These are phyloP conservation scores for Exophiala sp. DNA, from an alignment of 2,329 filamentous ascomycete species.

Conservation along the genomic window DNA sequence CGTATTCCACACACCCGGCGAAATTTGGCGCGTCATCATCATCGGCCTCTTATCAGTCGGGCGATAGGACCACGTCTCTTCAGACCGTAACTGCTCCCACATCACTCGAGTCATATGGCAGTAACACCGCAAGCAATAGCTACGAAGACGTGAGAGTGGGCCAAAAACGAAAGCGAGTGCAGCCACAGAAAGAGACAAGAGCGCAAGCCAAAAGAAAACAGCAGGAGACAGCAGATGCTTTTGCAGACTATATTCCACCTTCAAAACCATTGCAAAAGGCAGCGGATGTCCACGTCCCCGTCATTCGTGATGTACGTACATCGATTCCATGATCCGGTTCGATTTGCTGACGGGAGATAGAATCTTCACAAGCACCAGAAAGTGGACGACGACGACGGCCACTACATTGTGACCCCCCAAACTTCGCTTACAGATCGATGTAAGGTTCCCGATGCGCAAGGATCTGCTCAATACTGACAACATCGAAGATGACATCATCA, in stretches of 20 bases:
- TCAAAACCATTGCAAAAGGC: slow-evolving; percentile 87
- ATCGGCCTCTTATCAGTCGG: slow-evolving; percentile 65
- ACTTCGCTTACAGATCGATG: slow-evolving; percentile 82
- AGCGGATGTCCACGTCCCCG: slow-evolving; percentile 62
- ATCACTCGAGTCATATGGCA: slow-evolving; percentile 65
- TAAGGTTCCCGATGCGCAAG: slow-evolving; percentile 46
- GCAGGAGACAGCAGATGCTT: slow-evolving; percentile 64
- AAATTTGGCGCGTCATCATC: slow-evolving; percentile 60
- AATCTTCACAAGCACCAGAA: slow-evolving; percentile 56
- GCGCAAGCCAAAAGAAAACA: slow-evolving; percentile 77
- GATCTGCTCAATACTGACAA: slow-evolving; percentile 5
- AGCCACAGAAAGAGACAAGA: slow-evolving; percentile 69
- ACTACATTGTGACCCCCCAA: slow-evolving; percentile 89
- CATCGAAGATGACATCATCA: slow-evolving; percentile 70
- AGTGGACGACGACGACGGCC: slow-evolving; percentile 92
- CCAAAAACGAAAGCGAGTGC: slow-evolving; percentile 78
- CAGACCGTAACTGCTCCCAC: slow-evolving; percentile 79
- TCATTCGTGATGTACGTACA: slow-evolving; percentile 53
- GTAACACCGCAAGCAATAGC: slow-evolving; percentile 46
- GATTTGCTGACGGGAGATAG: slow-evolving; percentile 31
- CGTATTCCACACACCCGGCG: slow-evolving; percentile 68
- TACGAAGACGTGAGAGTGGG: slow-evolving; percentile 65
- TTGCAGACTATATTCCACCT: slow-evolving; percentile 75
- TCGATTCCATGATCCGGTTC: neutral
- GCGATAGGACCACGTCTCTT: slow-evolving; percentile 74